A percentile compares a stretch with the other conserved stretches of the same genome.
These are phyloP conservation scores for Trifolium subterraneum DNA, from an alignment of 306 rosid genomes.

Conservation along the genomic window DNA sequence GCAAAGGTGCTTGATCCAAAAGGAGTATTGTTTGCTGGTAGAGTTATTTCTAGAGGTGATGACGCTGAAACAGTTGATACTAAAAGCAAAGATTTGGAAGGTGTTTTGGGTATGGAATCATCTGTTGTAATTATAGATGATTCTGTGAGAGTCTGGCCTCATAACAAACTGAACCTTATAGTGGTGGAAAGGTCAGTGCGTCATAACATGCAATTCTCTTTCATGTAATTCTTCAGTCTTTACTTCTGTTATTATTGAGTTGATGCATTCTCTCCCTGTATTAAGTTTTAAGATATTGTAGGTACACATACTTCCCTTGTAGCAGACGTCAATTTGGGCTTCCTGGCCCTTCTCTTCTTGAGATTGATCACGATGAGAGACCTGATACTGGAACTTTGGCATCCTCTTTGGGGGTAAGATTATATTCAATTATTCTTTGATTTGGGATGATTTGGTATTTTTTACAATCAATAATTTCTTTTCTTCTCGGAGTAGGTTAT, in stretches of 20 bases:
- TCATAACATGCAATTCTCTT: constrained; percentile 24
- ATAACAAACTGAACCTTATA: constrained; percentile 94
- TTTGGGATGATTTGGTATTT: constrained; percentile 22
- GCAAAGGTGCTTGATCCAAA: constrained; percentile 98
- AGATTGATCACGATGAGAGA: constrained; percentile 94
- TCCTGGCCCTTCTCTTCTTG: constrained; percentile 93
- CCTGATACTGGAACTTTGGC: constrained; percentile 94
- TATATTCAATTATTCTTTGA: constrained; percentile 10
- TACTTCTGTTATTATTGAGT: constrained; percentile 28
- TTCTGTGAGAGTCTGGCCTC: constrained; percentile 99
- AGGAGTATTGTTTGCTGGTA: constrained; percentile 81
- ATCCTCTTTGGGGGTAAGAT: constrained; percentile 80
- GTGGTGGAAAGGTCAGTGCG: constrained; percentile 87
- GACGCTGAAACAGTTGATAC: constrained; percentile 79
- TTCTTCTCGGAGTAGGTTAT: constrained; percentile 65
- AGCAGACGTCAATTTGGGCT: constrained; percentile 99
- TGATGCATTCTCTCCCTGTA: constrained; percentile 38
- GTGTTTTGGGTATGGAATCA: constrained; percentile 99
- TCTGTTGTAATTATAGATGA: constrained; percentile 93
- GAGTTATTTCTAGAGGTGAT: constrained; percentile 97
- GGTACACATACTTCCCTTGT: constrained; percentile 95
- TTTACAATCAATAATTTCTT: constrained; percentile 42
- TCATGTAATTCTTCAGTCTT: constrained; percentile 1
- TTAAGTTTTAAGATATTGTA: constrained; percentile 49
- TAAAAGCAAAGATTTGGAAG: constrained; percentile 96